phyloP scores from a whole-genome alignment of 306 rosid genomes.

The Quercus glauca region DNA sequence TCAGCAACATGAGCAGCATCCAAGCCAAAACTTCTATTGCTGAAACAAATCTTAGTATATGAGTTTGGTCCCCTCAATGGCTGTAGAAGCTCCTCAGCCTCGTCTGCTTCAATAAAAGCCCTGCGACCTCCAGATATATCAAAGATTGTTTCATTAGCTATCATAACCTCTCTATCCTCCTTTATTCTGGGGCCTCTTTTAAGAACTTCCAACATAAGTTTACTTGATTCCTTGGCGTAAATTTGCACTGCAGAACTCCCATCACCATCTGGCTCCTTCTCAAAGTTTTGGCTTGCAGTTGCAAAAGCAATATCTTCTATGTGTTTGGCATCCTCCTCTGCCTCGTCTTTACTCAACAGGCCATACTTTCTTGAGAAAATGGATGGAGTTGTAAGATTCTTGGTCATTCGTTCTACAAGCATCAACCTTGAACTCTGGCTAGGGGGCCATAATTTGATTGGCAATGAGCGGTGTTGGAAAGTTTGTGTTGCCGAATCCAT shows the following conservation, averaged over 20 bases:
- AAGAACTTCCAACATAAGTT: slow-evolving; percentile 78
- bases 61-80: slow-evolving; percentile 51
- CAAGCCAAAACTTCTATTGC: slow-evolving; percentile 86
- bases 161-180: slow-evolving; percentile 45
- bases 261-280: slow-evolving; percentile 78
- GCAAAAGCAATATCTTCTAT: slow-evolving; percentile 65
- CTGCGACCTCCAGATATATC: slow-evolving; percentile 81
- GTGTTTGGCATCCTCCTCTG: slow-evolving; percentile 61
- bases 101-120: slow-evolving; percentile 62
- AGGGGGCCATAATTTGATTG: slow-evolving; percentile 85
- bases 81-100: slow-evolving; percentile 64
- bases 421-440: slow-evolving; percentile 77
- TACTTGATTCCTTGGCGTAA: slow-evolving; percentile 89
- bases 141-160: slow-evolving; percentile 45
- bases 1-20: slow-evolving; percentile 76
- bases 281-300: slow-evolving; percentile 66
- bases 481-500: slow-evolving; percentile 57
- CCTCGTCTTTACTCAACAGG: slow-evolving; percentile 71
- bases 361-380: slow-evolving; percentile 84
- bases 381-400: slow-evolving; percentile 77
- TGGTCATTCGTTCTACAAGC: slow-evolving; percentile 74
- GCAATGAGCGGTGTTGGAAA: slow-evolving; percentile 49
- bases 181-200: slow-evolving; percentile 68
- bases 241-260: slow-evolving; percentile 86
- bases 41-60: slow-evolving; percentile 66